A percentile compares a stretch with the other conserved stretches of the same genome.
phyloP scores from a whole-genome alignment of 2,329 filamentous ascomycete genomes.

The Cladosporium colombiae region DNA sequence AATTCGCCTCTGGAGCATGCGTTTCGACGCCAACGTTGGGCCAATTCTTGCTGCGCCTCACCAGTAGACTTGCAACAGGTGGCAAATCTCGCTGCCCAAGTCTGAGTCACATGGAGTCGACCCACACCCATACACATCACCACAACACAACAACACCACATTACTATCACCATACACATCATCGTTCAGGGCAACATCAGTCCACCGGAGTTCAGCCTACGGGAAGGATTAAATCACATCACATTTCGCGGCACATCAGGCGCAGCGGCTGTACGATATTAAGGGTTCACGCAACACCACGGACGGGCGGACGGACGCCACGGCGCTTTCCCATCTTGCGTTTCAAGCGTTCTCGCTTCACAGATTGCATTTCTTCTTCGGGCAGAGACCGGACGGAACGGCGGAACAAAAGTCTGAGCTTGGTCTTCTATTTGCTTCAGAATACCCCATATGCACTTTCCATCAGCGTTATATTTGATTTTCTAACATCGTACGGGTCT shows the following conservation, averaged over 20 bases:
- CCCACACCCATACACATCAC: slow-evolving; percentile 8
- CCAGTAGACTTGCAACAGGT: slow-evolving; percentile 9
- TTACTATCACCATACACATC: slow-evolving; percentile 12
- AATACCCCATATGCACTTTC: slow-evolving; percentile 10
- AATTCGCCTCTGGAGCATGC: slow-evolving; percentile 84
- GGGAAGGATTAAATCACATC: slow-evolving; percentile 7
- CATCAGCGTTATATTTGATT: slow-evolving; percentile 11
- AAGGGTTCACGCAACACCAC: slow-evolving; percentile 5
- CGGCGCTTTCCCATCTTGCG: neutral
- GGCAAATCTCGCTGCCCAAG: slow-evolving; percentile 14
- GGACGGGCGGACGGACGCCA: slow-evolving; percentile 13
- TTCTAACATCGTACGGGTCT: neutral
- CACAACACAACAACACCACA: slow-evolving; percentile 6
- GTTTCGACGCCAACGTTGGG: slow-evolving; percentile 95
- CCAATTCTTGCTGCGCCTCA: slow-evolving; percentile 63
- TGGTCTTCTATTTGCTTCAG: slow-evolving; percentile 1
- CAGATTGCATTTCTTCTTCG: slow-evolving; percentile 13
- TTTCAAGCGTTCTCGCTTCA: slow-evolving; percentile 11
- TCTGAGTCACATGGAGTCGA: slow-evolving; percentile 10
- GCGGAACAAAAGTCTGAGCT: slow-evolving; percentile 10
- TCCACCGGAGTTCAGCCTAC: slow-evolving; percentile 16
- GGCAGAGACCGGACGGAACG: slow-evolving; percentile 2
- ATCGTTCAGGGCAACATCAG: slow-evolving; percentile 8
- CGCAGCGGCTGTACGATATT: slow-evolving; percentile 18
- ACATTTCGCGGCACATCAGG: slow-evolving; percentile 16